Evolutionary conservation across 352 stramenopile genomes (phyloP).

Genomic region (Globisporangium spiculum): DNA sequence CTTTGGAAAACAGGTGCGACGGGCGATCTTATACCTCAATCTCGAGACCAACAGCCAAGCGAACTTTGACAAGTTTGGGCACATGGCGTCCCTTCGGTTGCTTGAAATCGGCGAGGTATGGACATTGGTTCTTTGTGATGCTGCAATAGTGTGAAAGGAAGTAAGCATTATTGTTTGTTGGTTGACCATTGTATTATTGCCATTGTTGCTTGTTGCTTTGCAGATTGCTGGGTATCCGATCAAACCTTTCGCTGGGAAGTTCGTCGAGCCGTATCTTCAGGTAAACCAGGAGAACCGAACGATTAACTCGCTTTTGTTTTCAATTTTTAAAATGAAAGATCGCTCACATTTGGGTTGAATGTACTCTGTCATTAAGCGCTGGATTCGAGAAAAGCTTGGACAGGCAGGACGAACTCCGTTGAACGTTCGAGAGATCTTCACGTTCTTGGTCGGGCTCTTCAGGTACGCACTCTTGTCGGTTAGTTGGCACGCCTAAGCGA

Average conservation of each 20-base stretch:
- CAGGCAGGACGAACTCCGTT: constrained; percentile 39
- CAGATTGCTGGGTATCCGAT: constrained; percentile 79
- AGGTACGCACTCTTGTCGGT: constrained; percentile 30
- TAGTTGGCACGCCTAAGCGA: too few species aligned
- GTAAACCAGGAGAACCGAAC: constrained; percentile 16
- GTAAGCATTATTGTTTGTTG: not conserved
- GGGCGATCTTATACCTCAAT: constrained; percentile 70
- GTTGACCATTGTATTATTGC: not conserved
- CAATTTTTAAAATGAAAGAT: not conserved
- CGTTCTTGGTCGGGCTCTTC: constrained; percentile 73
- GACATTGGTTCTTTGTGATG: not conserved
- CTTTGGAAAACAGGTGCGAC: constrained; percentile 37
- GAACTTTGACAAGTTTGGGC: constrained; percentile 80
- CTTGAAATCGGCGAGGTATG: constrained; percentile 60
- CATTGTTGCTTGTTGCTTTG: not conserved
- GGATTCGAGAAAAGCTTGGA: constrained; percentile 72
- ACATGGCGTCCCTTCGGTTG: constrained; percentile 67
- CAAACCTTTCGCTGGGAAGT: constrained; percentile 75
- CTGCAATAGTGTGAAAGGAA: not conserved
- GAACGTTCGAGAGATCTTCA: constrained; percentile 75
- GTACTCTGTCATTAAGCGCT: constrained; percentile 34
- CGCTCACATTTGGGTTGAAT: not conserved
- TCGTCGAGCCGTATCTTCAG: constrained; percentile 71
- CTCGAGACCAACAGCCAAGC: constrained; percentile 55
- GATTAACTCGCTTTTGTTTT: not conserved